These are phyloP conservation scores for Daedaleopsis sinensis DNA, from an alignment of 768 basidiomycete genomes.

Conservation along the genomic window DNA sequence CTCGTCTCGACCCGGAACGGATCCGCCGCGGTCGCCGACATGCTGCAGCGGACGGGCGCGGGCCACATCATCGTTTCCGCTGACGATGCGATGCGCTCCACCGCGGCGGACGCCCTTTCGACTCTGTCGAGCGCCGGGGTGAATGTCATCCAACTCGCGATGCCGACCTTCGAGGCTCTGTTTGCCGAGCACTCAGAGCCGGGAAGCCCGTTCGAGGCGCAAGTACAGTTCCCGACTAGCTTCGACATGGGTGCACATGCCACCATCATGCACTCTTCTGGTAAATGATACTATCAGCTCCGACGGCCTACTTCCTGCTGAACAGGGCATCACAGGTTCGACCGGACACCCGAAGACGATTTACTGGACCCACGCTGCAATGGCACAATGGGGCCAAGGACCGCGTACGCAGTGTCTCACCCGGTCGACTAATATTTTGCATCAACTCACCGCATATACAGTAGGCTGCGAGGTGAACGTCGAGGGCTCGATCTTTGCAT, in stretches of 20 bases:
- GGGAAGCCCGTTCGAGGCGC: neutral
- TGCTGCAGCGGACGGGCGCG: constrained; percentile 20
- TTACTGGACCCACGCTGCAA: constrained; percentile 5
- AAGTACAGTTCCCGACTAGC: neutral
- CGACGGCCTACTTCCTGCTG: neutral
- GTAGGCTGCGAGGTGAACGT: constrained; percentile 6
- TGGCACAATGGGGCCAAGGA: constrained; percentile 1
- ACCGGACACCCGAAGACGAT: constrained; percentile 24
- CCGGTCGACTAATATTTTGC: too few species aligned
- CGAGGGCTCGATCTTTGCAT: constrained; percentile 10
- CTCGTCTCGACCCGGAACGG: constrained; percentile 39
- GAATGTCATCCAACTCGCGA: constrained; percentile 1
- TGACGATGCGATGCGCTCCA: constrained; percentile 3
- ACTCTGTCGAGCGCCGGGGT: neutral
- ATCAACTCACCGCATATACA: neutral
- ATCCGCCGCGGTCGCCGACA: constrained; percentile 32
- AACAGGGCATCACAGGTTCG: constrained; percentile 11
- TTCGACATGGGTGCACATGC: neutral
- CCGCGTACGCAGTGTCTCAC: neutral
- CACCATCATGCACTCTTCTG: constrained; percentile 19
- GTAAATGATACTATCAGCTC: neutral
- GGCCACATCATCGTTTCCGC: constrained; percentile 11
- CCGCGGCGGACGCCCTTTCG: neutral
- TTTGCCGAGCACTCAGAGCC: neutral
- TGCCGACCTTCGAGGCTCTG: constrained; percentile 13